phyloP scores from a whole-genome alignment of 495 filamentous ascomycete species.

The Thozetella sp. region DNA sequence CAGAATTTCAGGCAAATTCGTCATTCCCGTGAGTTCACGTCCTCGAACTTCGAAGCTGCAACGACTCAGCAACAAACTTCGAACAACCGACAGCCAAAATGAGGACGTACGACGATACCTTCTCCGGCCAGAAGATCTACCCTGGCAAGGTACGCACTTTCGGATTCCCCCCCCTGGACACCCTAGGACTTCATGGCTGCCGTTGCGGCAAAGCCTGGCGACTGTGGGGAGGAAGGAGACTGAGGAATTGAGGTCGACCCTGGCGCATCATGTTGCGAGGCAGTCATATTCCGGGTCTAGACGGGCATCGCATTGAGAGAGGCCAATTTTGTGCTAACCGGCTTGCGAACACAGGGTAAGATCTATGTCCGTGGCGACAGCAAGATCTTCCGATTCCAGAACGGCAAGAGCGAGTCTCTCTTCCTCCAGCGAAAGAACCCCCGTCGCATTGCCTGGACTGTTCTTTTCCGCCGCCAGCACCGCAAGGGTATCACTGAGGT shows the following conservation, averaged over 20 bases:
- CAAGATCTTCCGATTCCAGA: constrained; percentile 99
- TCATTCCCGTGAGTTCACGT: constrained; percentile 31
- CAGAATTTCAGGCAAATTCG: neutral
- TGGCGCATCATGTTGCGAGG: too few species aligned
- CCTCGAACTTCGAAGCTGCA: constrained; percentile 26
- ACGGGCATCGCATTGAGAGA: too few species aligned
- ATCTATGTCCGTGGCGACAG: constrained; percentile 98
- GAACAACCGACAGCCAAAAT: constrained; percentile 68
- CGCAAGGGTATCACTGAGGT: constrained; percentile 99
- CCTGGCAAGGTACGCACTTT: constrained; percentile 86
- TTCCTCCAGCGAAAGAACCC: constrained; percentile 99
- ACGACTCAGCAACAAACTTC: constrained; percentile 29
- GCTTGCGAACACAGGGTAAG: constrained; percentile 70
- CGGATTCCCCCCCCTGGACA: constrained; percentile 5
- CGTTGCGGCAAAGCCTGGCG: neutral
- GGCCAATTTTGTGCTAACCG: constrained; percentile 6
- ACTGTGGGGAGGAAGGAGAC: neutral
- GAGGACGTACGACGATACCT: constrained; percentile 98
- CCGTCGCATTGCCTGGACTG: constrained; percentile 97
- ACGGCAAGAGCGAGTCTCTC: constrained; percentile 98
- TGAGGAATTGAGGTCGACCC: neutral
- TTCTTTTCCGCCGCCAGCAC: constrained; percentile 96
- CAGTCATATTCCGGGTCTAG: too few species aligned
- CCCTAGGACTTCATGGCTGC: neutral
- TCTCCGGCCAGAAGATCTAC: constrained; percentile 98